Conservation (phyloP, 805 yeast species). For the Ogataea paradorogensis region DNA sequence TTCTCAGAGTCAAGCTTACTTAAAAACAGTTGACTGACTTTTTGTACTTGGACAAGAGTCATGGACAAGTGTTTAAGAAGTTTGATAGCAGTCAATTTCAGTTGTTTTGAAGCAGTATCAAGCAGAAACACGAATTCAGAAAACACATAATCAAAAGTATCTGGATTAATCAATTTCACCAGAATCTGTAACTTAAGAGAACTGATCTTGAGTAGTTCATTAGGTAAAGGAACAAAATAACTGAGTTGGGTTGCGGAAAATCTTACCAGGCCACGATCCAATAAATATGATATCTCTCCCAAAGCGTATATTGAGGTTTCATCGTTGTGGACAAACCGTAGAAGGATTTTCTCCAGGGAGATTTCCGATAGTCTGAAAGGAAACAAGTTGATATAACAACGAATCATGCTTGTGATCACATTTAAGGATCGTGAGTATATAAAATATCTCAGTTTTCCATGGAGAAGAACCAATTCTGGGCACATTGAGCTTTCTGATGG, state of each 20-base stretch:
- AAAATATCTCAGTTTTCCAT: slow-evolving; percentile 45
- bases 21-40: slow-evolving; percentile 63
- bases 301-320: slow-evolving; percentile 11
- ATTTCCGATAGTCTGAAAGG: slow-evolving; percentile 52
- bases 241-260: slow-evolving; percentile 36
- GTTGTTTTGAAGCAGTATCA: slow-evolving; percentile 17
- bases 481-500: slow-evolving; percentile 44
- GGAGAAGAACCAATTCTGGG: slow-evolving; percentile 55
- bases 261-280: slow-evolving; percentile 36
- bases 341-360: slow-evolving; percentile 49
- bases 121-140: slow-evolving; percentile 63
- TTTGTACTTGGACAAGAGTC: slow-evolving; percentile 44
- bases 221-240: slow-evolving; percentile 55
- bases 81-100: slow-evolving; percentile 50
- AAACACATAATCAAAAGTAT: slow-evolving; percentile 49
- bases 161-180: slow-evolving; percentile 52
- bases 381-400: slow-evolving; percentile 55
- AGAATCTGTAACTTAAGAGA: slow-evolving; percentile 59
- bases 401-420: slow-evolving; percentile 59
- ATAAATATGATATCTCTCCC: slow-evolving; percentile 21
- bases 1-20: slow-evolving; percentile 32
- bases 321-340: slow-evolving; percentile 25
- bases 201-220: slow-evolving; percentile 45
- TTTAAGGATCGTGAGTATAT: slow-evolving; percentile 52
- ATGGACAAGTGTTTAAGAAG: slow-evolving; percentile 40